phyloP scores from a whole-genome alignment of 352 stramenopile species.

The Phytophthora nicotianae region DNA sequence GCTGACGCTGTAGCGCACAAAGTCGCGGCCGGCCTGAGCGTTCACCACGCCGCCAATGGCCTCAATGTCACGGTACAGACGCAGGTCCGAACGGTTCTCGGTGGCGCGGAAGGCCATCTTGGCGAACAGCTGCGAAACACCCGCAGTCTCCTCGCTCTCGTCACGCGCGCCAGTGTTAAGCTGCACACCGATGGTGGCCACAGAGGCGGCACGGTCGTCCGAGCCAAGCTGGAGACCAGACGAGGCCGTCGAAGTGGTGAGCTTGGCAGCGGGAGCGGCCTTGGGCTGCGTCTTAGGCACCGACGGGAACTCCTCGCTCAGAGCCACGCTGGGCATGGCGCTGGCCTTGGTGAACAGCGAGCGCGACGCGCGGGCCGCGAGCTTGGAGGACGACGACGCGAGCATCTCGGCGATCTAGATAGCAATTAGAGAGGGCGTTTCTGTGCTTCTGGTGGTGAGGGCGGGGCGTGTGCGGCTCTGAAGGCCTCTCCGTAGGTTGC shows the following conservation, averaged over 20 bases:
- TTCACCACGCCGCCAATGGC: constrained; percentile 71
- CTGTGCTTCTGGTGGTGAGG: constrained; percentile 20
- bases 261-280: constrained; percentile 30
- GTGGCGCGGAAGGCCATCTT: constrained; percentile 89
- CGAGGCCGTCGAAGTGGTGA: constrained; percentile 43
- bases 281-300: constrained; percentile 47
- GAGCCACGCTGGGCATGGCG: constrained; percentile 55
- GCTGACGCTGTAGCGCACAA: constrained; percentile 79
- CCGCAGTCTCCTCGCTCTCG: constrained; percentile 75
- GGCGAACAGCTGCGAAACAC: constrained; percentile 77
- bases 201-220: constrained; percentile 47
- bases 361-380: constrained; percentile 42
- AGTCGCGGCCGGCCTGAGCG: constrained; percentile 69
- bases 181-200: constrained; percentile 74
- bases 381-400: constrained; percentile 40
- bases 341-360: constrained; percentile 73
- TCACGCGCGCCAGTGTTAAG: constrained; percentile 62
- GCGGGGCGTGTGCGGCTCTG: constrained; percentile 18
- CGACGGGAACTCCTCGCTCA: constrained; percentile 70
- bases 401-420: constrained; percentile 31
- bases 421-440: constrained; percentile 19
- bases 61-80: constrained; percentile 84
- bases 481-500: constrained; percentile 24
- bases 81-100: constrained; percentile 72
- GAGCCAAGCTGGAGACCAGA: constrained; percentile 71